These are phyloP conservation scores for Penicillium occitanis DNA, from an alignment of 2,329 filamentous ascomycete species.

Conservation along the genomic window DNA sequence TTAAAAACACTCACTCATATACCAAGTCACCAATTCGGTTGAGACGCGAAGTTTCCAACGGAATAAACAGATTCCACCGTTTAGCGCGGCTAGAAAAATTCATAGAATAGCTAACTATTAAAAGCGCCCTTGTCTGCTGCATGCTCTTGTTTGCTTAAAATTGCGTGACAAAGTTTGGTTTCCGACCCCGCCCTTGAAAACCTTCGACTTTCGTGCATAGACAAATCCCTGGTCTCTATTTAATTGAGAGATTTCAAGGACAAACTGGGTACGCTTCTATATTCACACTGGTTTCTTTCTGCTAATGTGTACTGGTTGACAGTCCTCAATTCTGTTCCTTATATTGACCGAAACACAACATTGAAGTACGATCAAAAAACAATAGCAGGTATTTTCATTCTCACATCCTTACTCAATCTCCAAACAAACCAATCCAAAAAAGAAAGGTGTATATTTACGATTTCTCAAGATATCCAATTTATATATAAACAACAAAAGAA, in stretches of 20 bases:
- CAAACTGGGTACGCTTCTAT: background rate
- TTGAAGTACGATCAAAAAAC: background rate
- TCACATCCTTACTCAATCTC: background rate
- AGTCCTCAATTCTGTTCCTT: background rate
- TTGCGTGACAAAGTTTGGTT: background rate
- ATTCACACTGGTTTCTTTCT: background rate
- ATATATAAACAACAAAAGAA: background rate
- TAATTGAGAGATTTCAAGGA: background rate
- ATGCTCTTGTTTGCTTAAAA: background rate
- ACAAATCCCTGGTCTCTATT: background rate
- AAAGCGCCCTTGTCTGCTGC: background rate
- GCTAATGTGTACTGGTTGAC: background rate
- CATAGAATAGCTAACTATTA: background rate
- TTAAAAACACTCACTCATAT: background rate
- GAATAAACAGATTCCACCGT: background rate
- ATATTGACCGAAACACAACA: background rate
- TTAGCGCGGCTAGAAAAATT: constrained; percentile 3
- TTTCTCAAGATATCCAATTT: constrained; percentile 4
- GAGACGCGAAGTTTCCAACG: background rate
- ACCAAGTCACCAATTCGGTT: background rate
- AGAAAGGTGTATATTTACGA: background rate
- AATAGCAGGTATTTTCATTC: constrained; percentile 3
- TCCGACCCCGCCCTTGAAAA: background rate
- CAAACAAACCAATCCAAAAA: background rate
- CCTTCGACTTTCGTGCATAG: background rate